Conservation (phyloP, 768 basidiomycete genomes). For the Tylopilus plumbeoviolaceoides region DNA sequence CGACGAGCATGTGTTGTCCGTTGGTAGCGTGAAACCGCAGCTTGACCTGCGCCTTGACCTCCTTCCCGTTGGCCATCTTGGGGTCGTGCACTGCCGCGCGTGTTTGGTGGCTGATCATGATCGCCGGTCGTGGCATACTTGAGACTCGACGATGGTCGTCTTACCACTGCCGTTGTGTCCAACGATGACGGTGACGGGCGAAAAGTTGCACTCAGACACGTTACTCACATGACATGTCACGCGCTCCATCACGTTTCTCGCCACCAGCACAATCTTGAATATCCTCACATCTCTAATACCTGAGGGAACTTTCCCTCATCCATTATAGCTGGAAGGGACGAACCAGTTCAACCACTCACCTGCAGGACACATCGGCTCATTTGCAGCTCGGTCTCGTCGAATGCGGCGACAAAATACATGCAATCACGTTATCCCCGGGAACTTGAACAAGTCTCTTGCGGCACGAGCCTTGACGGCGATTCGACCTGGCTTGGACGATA, state of each 20-base stretch:
- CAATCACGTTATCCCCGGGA: no score
- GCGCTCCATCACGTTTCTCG: no score
- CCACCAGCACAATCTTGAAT: no score
- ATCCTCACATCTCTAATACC: no score
- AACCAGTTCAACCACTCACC: no score
- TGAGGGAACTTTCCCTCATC: no score
- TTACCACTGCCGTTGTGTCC: slow-evolving; percentile 99
- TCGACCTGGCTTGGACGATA: no score
- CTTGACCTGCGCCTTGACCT: slow-evolving; percentile 98
- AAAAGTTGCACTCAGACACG: no score
- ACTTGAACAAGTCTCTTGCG: background rate
- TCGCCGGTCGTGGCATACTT: slow-evolving; percentile 99
- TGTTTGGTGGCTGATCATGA: slow-evolving; percentile 94
- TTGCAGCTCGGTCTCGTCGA: background rate
- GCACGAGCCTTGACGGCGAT: no score
- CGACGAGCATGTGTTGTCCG: slow-evolving; percentile 84
- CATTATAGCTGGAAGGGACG: no score
- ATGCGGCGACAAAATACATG: background rate
- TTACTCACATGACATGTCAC: no score
- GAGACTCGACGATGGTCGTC: slow-evolving; percentile 98
- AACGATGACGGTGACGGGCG: slow-evolving; percentile 96
- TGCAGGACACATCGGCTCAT: background rate
- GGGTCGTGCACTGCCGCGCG: slow-evolving; percentile 99
- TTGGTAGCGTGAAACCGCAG: slow-evolving; percentile 89
- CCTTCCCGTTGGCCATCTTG: slow-evolving; percentile 98